These are phyloP conservation scores for Sutorius australiensis DNA, from an alignment of 768 basidiomycete species.

Conservation along the genomic window DNA sequence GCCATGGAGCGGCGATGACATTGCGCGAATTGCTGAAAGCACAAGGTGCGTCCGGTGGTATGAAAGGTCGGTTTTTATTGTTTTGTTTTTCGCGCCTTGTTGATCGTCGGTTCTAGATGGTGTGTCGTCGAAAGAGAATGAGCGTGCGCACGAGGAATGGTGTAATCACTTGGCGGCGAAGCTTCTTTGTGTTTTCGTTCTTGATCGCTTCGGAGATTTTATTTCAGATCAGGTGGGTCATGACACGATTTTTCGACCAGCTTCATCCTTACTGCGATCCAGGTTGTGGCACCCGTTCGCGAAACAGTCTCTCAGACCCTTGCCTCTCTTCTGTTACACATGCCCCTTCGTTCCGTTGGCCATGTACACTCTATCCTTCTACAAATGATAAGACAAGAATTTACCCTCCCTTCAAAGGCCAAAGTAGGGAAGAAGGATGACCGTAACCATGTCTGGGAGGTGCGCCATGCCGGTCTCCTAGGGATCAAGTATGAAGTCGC, in stretches of 20 bases:
- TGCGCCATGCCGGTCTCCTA: constrained; percentile 94
- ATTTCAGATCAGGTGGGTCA: constrained; percentile 76
- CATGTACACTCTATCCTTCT: constrained; percentile 82
- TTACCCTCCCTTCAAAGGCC: constrained; percentile 42
- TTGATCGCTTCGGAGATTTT: constrained; percentile 98
- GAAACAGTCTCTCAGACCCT: constrained; percentile 95
- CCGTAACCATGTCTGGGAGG: constrained; percentile 83
- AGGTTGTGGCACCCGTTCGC: constrained; percentile 93
- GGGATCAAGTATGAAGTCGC: constrained; percentile 99
- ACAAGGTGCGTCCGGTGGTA: constrained; percentile 81
- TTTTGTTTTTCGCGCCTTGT: not conserved
- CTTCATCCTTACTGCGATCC: not conserved
- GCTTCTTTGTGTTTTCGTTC: constrained; percentile 83
- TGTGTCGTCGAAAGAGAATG: constrained; percentile 53
- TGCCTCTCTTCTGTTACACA: constrained; percentile 82
- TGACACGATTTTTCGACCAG: not conserved
- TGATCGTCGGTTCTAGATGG: constrained; percentile 41
- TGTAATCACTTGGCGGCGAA: constrained; percentile 84
- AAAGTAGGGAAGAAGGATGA: constrained; percentile 33
- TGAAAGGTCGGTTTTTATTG: constrained; percentile 50
- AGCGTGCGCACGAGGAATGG: constrained; percentile 74
- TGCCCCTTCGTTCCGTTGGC: constrained; percentile 74
- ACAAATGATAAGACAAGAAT: constrained; percentile 92
- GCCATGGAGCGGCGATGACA: constrained; percentile 92
- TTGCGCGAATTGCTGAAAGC: constrained; percentile 81